These are phyloP conservation scores for Berkeleyomyces rouxiae DNA, from an alignment of 2,329 filamentous ascomycete species.

Conservation along the genomic window DNA sequence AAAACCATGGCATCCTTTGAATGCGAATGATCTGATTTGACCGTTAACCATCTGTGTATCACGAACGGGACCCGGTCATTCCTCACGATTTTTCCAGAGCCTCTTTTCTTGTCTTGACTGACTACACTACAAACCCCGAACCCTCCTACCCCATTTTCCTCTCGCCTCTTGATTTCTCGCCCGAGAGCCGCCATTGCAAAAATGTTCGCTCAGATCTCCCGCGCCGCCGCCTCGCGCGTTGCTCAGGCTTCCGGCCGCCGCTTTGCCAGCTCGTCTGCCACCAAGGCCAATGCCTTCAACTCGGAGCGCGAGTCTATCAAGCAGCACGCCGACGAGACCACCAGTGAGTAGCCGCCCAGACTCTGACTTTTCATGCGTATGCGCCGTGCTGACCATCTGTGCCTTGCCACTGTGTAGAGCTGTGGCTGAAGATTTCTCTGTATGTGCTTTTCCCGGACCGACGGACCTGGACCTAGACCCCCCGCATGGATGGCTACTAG, in stretches of 20 bases:
- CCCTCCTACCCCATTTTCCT: slow-evolving; percentile 5
- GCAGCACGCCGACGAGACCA: slow-evolving; percentile 71
- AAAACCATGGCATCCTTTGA: neutral
- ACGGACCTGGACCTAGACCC: neutral
- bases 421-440: slow-evolving; percentile 92
- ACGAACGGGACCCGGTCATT: neutral
- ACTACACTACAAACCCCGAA: neutral
- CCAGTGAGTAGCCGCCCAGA: slow-evolving; percentile 42
- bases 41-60: neutral
- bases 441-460: slow-evolving; percentile 28
- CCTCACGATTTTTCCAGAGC: neutral
- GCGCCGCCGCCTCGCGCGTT: slow-evolving; percentile 43
- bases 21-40: neutral
- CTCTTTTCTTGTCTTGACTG: neutral
- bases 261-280: slow-evolving; percentile 54
- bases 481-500: neutral
- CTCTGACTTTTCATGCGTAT: neutral
- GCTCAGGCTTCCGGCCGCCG: slow-evolving; percentile 45
- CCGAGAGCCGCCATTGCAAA: slow-evolving; percentile 12
- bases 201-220: slow-evolving; percentile 53
- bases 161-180: neutral
- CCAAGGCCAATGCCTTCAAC: slow-evolving; percentile 61
- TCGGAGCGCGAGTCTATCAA: slow-evolving; percentile 80
- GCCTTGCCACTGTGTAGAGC: slow-evolving; percentile 36
- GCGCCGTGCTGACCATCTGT: slow-evolving; percentile 12